Evolutionary conservation across 306 rosid species (phyloP).

Genomic region (Pterocarpus santalinus): DNA sequence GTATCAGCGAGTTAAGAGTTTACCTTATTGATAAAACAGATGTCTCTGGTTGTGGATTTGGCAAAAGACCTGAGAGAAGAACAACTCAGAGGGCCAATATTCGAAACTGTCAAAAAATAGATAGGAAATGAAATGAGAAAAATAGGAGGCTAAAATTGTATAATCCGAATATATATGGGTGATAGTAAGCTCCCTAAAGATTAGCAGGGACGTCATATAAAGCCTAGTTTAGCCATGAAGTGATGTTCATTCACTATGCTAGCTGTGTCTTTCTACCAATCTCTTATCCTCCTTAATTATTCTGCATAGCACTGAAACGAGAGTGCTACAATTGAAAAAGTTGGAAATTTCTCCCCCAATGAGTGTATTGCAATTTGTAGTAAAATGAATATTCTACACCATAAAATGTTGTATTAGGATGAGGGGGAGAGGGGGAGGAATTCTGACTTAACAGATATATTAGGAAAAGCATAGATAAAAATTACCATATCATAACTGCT

Average conservation of each 20-base stretch:
- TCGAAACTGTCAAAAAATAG: constrained; percentile 57
- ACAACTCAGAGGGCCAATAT: constrained; percentile 72
- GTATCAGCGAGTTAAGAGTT: not conserved
- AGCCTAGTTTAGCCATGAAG: constrained; percentile 6
- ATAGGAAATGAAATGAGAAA: not conserved
- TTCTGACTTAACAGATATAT: constrained; percentile 32
- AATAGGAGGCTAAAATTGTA: not conserved
- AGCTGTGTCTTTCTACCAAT: constrained; percentile 6
- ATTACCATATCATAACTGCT: constrained; percentile 71
- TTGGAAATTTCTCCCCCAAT: not conserved
- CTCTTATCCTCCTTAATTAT: constrained; percentile 10
- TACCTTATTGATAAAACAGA: constrained; percentile 72
- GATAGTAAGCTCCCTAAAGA: constrained; percentile 5
- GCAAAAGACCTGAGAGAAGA: constrained; percentile 72
- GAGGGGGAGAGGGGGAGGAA: constrained; percentile 69
- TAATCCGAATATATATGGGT: not conserved
- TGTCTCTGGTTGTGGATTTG: constrained; percentile 69
- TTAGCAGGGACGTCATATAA: constrained; percentile 41
- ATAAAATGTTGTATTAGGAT: constrained; percentile 60
- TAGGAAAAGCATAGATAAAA: constrained; percentile 2
- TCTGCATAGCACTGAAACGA: constrained; percentile 48
- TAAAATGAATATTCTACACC: constrained; percentile 37
- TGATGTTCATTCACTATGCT: constrained; percentile 22
- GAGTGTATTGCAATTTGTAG: not conserved
- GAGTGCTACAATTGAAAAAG: constrained; percentile 47